Base-by-base conservation (phyloP, 192 early-diverging fungal genomes). In the Geranomyces michiganensis region DNA sequence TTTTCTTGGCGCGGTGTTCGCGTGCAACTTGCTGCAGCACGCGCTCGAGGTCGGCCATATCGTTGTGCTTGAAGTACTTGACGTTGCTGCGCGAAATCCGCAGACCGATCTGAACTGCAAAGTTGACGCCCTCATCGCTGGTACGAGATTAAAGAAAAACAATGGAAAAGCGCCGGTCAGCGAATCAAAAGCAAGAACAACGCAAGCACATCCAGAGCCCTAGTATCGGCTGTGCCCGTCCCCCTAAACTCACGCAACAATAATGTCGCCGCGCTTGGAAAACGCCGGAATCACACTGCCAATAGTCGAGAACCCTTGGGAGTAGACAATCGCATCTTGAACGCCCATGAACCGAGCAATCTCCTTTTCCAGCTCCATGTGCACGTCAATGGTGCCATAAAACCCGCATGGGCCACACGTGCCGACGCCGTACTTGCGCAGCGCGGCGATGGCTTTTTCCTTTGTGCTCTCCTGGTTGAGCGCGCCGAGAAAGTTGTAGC, bases 331-430 rank as follows among this genome's bases (percentile, higher is more conserved):
- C 24, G 94, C 87, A 33, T 85, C 81, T 48, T 94, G 92, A 55
- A 89, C 86, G 6, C 94, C 94, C 27, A 96, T 78, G 67, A 96
- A 96, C 4, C 82, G 81, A 13, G 94, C 93, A 56, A 99, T 76
- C 45, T 90, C 87, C 63, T 85, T 83, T 79, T 99, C 96, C 26
- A 99, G 80, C 60, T 96, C 88, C 85, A 94, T 92, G 66, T 99
- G 96, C 14, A 99, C 94, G 81, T 99, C 96, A 49, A 84, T 81
- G 2, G 94, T 96, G 55, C 94, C 95, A 71, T 96, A 98, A 74
- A 98, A 96, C 19, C 95, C 96, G 0, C 93, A 92, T 9, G 95
- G 95, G 7, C 95, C 95, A 76, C 96, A 98, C 12, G 94, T 90
- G 19, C 96, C 96, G 41, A 98, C 93, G 47, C 96, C 96, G 76